These are phyloP conservation scores for Aspergillus nidulans DNA, from an alignment of 495 filamentous ascomycete genomes.

Conservation along the genomic window DNA sequence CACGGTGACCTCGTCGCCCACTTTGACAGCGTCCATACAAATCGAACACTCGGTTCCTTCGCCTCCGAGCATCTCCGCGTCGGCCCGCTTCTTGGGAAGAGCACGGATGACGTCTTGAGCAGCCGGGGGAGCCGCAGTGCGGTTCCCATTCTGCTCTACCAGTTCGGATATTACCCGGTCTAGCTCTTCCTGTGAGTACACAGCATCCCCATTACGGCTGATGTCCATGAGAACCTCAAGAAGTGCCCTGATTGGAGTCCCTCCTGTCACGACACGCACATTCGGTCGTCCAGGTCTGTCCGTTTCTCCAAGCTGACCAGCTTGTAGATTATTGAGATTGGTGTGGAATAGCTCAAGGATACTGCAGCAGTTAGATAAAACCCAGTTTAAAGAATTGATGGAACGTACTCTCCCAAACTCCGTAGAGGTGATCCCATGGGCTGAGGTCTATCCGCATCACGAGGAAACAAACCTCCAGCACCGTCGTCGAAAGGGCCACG, in stretches of 20 bases:
- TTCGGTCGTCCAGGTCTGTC: constrained; percentile 11
- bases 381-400: background rate
- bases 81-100: constrained; percentile 65
- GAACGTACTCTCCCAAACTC: constrained; percentile 33
- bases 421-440: constrained; percentile 21
- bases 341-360: constrained; percentile 29
- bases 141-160: constrained; percentile 72
- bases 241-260: constrained; percentile 29
- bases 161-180: constrained; percentile 84
- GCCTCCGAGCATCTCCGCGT: constrained; percentile 58
- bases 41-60: constrained; percentile 79
- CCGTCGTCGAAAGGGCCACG: constrained; percentile 3
- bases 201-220: constrained; percentile 71
- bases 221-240: constrained; percentile 54
- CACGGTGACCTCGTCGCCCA: constrained; percentile 70
- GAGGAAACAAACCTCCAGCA: constrained; percentile 27
- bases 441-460: constrained; percentile 32
- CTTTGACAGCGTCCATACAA: constrained; percentile 81
- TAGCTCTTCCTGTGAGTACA: constrained; percentile 84
- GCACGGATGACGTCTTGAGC: constrained; percentile 64
- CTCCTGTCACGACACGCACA: constrained; percentile 20
- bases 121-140: constrained; percentile 81
- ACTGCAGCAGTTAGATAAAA: constrained; percentile 12
- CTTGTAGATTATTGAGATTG: constrained; percentile 11
- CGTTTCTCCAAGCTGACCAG: background rate